Evolutionary conservation across 495 filamentous ascomycete genomes (phyloP).

Genomic region (Opeltia flavorubescens): DNA sequence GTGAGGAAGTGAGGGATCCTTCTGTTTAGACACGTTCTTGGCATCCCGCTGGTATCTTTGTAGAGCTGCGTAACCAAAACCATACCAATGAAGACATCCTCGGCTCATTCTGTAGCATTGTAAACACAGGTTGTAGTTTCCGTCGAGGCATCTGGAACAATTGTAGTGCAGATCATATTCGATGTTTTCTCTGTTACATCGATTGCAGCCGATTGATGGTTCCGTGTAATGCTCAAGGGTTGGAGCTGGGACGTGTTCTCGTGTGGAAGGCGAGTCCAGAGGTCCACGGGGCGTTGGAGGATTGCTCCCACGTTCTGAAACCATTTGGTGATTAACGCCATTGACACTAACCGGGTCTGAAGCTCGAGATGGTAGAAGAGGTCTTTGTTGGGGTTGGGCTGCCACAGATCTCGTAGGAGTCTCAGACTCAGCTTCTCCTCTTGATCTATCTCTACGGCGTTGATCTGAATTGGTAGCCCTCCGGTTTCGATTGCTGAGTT

Average conservation of each 20-base stretch:
- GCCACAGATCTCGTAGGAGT: not conserved
- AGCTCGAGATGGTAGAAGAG: not conserved
- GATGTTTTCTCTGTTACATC: constrained; percentile 51
- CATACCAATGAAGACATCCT: constrained; percentile 68
- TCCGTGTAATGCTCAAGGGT: constrained; percentile 41
- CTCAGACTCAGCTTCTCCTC: not conserved
- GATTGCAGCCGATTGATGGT: constrained; percentile 56
- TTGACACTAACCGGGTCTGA: not conserved
- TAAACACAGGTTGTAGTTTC: constrained; percentile 61
- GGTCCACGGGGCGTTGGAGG: constrained; percentile 15
- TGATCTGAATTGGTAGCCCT: constrained; percentile 31
- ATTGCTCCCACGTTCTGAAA: not conserved
- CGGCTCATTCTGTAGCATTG: constrained; percentile 59
- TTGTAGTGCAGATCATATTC: constrained; percentile 73
- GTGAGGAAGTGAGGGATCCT: constrained; percentile 39
- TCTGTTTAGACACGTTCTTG: constrained; percentile 28
- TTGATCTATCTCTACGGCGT: not conserved
- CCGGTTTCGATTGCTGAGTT: constrained; percentile 21
- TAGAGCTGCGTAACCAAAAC: constrained; percentile 53
- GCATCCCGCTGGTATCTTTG: constrained; percentile 36
- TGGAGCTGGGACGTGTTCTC: not conserved
- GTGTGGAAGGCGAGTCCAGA: constrained; percentile 6
- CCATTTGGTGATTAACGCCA: not conserved
- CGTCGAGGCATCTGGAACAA: constrained; percentile 53
- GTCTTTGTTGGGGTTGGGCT: not conserved